A percentile compares a stretch with the other conserved stretches of the same genome.
phyloP scores from a whole-genome alignment of 129 eudicot species.

The Tagetes patula region DNA sequence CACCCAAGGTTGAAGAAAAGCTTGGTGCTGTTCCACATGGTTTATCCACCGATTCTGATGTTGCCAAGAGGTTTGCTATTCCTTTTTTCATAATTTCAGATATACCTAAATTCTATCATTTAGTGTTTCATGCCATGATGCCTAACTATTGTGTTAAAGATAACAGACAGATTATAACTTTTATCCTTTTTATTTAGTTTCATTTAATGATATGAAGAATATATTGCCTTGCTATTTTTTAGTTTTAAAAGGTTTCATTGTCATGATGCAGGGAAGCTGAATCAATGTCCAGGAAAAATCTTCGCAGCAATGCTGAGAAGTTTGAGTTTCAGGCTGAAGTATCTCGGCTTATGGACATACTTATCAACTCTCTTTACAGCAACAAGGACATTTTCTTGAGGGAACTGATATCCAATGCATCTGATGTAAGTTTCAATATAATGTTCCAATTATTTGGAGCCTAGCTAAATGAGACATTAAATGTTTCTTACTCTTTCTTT shows the following conservation, averaged over 20 bases:
- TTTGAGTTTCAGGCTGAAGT: constrained; percentile 99
- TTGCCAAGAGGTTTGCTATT: constrained; percentile 63
- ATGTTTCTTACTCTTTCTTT: constrained; percentile 1
- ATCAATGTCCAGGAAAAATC: constrained; percentile 79
- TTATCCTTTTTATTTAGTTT: not conserved
- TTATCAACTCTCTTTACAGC: constrained; percentile 96
- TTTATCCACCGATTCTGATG: constrained; percentile 95
- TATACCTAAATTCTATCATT: not conserved
- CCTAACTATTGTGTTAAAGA: constrained; percentile 1
- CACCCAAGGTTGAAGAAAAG: constrained; percentile 94
- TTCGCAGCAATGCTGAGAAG: constrained; percentile 85
- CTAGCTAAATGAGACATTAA: not conserved
- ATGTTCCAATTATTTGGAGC: not conserved
- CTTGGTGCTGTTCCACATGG: constrained; percentile 96
- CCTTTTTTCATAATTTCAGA: not conserved
- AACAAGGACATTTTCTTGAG: constrained; percentile 97
- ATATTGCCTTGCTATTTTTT: not conserved
- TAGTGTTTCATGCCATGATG: constrained; percentile 2
- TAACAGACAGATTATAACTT: not conserved
- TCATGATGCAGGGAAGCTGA: constrained; percentile 74
- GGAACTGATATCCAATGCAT: constrained; percentile 97
- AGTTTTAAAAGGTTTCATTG: not conserved
- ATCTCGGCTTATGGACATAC: constrained; percentile 97
- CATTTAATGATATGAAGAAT: not conserved
- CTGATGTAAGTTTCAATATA: constrained; percentile 64